phyloP scores from a whole-genome alignment of 2,329 filamentous ascomycete genomes.

The Neoscytalidium dimidiatum region DNA sequence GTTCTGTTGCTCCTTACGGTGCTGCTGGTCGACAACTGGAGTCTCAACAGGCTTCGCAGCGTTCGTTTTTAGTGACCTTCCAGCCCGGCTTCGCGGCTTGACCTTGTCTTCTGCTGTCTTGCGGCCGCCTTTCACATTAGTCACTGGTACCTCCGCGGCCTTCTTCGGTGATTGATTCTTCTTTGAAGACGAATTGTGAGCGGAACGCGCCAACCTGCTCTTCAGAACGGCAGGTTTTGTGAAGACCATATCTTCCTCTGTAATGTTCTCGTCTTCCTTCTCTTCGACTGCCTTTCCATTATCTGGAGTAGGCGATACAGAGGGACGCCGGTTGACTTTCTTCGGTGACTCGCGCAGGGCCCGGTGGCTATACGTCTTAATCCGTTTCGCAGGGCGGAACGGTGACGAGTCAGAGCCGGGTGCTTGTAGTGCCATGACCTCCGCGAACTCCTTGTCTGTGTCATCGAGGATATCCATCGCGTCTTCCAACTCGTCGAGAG shows the following conservation, averaged over 20 bases:
- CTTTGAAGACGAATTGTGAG: slow-evolving; percentile 22
- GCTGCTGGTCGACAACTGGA: neutral
- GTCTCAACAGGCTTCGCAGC: neutral
- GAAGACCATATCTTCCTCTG: slow-evolving; percentile 14
- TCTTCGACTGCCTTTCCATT: slow-evolving; percentile 20
- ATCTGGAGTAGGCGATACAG: slow-evolving; percentile 7
- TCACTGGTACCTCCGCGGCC: slow-evolving; percentile 17
- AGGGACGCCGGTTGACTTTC: slow-evolving; percentile 6
- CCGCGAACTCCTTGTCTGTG: slow-evolving; percentile 24
- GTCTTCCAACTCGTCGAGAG: slow-evolving; percentile 2
- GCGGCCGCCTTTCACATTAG: neutral
- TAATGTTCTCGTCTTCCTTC: neutral
- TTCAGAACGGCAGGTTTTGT: slow-evolving; percentile 30
- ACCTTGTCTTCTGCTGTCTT: neutral
- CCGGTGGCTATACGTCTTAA: slow-evolving; percentile 12
- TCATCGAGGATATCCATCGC: slow-evolving; percentile 26
- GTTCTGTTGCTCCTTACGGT: neutral
- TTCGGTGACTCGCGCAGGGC: slow-evolving; percentile 6
- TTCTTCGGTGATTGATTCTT: slow-evolving; percentile 26
- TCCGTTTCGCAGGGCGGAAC: slow-evolving; percentile 15
- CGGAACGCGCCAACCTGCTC: slow-evolving; percentile 21
- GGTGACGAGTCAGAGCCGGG: slow-evolving; percentile 6
- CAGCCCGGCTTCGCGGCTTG: neutral
- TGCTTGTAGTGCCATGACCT: slow-evolving; percentile 21
- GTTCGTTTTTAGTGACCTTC: neutral